These are phyloP conservation scores for Aspergillus hiratsukae DNA, from an alignment of 2,329 filamentous ascomycete genomes.

Conservation along the genomic window DNA sequence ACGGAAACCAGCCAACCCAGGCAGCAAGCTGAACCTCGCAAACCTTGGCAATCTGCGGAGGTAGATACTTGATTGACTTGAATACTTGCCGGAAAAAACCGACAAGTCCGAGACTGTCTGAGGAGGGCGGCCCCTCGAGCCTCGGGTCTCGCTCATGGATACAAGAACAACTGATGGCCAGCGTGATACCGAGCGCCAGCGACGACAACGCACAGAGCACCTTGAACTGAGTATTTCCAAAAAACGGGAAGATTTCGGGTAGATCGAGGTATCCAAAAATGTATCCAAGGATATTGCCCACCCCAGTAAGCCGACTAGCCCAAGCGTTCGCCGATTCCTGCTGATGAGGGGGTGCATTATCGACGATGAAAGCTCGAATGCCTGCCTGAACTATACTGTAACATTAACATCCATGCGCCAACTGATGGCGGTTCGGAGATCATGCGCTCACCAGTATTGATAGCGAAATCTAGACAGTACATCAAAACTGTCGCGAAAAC, in stretches of 20 bases:
- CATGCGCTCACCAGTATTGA: constrained; percentile 68
- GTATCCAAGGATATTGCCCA: constrained; percentile 89
- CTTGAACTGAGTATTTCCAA: constrained; percentile 89
- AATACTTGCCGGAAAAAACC: constrained; percentile 77
- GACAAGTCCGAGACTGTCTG: constrained; percentile 61
- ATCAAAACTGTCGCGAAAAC: constrained; percentile 78
- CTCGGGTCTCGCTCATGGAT: constrained; percentile 79
- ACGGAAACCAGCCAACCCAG: constrained; percentile 94
- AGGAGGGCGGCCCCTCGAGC: constrained; percentile 59
- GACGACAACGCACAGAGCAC: constrained; percentile 83
- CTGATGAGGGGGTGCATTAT: constrained; percentile 86
- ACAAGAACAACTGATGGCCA: constrained; percentile 63
- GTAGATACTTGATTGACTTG: constrained; percentile 70
- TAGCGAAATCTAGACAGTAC: constrained; percentile 87
- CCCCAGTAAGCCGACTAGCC: constrained; percentile 79
- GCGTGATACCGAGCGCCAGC: constrained; percentile 64
- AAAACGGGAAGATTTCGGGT: constrained; percentile 67
- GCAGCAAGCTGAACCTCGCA: constrained; percentile 80
- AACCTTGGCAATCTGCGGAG: constrained; percentile 75
- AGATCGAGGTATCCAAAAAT: constrained; percentile 81
- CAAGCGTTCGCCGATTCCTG: constrained; percentile 92
- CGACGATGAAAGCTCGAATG: constrained; percentile 87
- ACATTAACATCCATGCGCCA: background rate
- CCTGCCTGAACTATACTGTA: constrained; percentile 69
- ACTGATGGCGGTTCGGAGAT: constrained; percentile 5